phyloP scores from a whole-genome alignment of 495 filamentous ascomycete species.

The Barbatosphaeria neglecta region DNA sequence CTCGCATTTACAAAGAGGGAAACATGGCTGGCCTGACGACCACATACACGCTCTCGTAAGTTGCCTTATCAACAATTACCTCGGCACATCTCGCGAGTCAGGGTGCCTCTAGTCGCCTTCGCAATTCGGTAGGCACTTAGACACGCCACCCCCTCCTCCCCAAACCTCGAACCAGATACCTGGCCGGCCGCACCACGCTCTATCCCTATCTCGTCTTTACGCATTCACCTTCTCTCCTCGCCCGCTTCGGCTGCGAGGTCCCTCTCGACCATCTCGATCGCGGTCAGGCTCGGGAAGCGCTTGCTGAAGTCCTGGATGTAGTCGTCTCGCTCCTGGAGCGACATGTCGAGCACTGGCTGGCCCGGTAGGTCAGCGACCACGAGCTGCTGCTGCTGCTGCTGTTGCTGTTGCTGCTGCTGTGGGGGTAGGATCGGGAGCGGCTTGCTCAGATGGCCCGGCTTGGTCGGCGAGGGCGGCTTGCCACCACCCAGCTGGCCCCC shows the following conservation, averaged over 20 bases:
- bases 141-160: too few relatives aligned
- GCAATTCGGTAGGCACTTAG: too few relatives aligned
- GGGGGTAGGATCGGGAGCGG: constrained; percentile 4
- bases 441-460: constrained; percentile 9
- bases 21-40: too few relatives aligned
- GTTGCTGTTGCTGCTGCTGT: constrained; percentile 20
- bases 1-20: too few relatives aligned
- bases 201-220: too few relatives aligned
- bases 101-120: too few relatives aligned
- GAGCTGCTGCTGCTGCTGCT: constrained; percentile 22
- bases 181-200: too few relatives aligned
- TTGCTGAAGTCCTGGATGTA: constrained; percentile 59
- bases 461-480: constrained; percentile 23
- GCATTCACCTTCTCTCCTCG: neutral
- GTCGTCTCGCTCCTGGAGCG: constrained; percentile 37
- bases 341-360: constrained; percentile 32
- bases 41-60: too few relatives aligned
- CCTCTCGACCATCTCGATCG: constrained; percentile 69
- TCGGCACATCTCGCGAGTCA: too few relatives aligned
- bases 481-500: constrained; percentile 4
- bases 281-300: constrained; percentile 67
- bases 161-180: too few relatives aligned
- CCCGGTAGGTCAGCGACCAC: constrained; percentile 30
- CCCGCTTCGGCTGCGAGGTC: constrained; percentile 22
- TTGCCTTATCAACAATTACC: too few relatives aligned